Base-by-base conservation (phyloP, 2,329 filamentous ascomycete species). In the Fusarium virguliforme region DNA sequence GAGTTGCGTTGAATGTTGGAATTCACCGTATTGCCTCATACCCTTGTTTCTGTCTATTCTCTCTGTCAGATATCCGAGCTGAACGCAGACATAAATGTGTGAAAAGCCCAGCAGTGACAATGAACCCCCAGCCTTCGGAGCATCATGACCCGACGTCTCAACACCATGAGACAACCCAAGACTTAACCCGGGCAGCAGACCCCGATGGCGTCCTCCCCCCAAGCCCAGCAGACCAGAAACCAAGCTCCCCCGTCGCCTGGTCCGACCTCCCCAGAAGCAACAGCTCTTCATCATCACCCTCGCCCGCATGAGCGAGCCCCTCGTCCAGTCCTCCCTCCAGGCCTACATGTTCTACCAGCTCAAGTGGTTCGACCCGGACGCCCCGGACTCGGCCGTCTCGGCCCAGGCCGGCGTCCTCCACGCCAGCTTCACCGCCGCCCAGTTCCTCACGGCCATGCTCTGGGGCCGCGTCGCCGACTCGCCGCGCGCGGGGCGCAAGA, bases 281-380 rank as follows among this genome's bases (percentile, higher is more conserved):
- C 94, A 97, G 80, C 86, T 97, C 22, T 82, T 91, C 32, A 90
- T 97, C 63, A 85, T 97, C 55, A 94, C 92, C 0, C 82, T 97
- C 48, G 91, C 94, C 8, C 89, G 94, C 30, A 83, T 97, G 24
- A 94, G 92, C 10, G 94, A 97, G 78, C 94, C 94, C 4, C 83
- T 97, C 37, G 92, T 93, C 0, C 92, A 96, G 77, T 94, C 92
- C 1, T 93, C 90, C 12, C 80, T 94, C 8, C 85, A 86, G 80
- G 88, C 92, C 2, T 97, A 97, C 80, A 90, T 97, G 85, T 97
- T 94, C 81, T 97, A 95, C 80, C 93, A 96, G 79, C 87, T 97
- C n/a, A 90, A 89, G 73, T 95, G 91, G 64, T 95, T 97, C 74
- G 83, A 88, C 64, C 82, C 85, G 0, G 80, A 75, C 9, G 81